Evolutionary conservation across 2,329 filamentous ascomycete species (phyloP).

Genomic region (Xylaria sp.): DNA sequence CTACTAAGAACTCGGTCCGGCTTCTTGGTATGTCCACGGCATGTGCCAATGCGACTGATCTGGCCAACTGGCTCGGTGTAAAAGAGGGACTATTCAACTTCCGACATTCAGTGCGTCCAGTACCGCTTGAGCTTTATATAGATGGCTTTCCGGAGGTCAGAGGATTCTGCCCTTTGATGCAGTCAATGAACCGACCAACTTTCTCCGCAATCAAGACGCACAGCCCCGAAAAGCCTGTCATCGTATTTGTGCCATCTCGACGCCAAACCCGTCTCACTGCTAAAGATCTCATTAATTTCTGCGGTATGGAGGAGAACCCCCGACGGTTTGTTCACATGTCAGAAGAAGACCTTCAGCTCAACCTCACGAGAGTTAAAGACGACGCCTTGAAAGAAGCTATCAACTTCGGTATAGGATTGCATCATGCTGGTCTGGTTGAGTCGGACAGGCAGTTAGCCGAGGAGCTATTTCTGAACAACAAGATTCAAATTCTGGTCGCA

Average conservation of each 20-base stretch:
- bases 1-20: slow-evolving; percentile 88
- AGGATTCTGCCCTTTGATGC: slow-evolving; percentile 97
- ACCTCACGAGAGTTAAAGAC: slow-evolving; percentile 91
- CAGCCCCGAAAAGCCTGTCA: slow-evolving; percentile 95
- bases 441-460: slow-evolving; percentile 91
- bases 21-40: slow-evolving; percentile 99
- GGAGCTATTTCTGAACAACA: slow-evolving; percentile 96
- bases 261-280: slow-evolving; percentile 94
- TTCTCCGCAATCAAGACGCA: slow-evolving; percentile 97
- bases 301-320: slow-evolving; percentile 98
- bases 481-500: slow-evolving; percentile 95
- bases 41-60: slow-evolving; percentile 92
- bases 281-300: slow-evolving; percentile 95
- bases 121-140: slow-evolving; percentile 95
- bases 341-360: slow-evolving; percentile 90
- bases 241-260: slow-evolving; percentile 96
- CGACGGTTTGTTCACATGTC: slow-evolving; percentile 92
- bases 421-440: slow-evolving; percentile 96
- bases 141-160: slow-evolving; percentile 96
- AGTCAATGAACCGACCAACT: slow-evolving; percentile 97
- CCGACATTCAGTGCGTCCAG: slow-evolving; percentile 93
- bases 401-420: slow-evolving; percentile 95
- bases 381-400: slow-evolving; percentile 92
- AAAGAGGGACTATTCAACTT: slow-evolving; percentile 98
- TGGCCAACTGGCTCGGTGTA: slow-evolving; percentile 96